Evolutionary conservation across 1,139 yeast genomes (phyloP).

Genomic region (Pichiaceae sp.): DNA sequence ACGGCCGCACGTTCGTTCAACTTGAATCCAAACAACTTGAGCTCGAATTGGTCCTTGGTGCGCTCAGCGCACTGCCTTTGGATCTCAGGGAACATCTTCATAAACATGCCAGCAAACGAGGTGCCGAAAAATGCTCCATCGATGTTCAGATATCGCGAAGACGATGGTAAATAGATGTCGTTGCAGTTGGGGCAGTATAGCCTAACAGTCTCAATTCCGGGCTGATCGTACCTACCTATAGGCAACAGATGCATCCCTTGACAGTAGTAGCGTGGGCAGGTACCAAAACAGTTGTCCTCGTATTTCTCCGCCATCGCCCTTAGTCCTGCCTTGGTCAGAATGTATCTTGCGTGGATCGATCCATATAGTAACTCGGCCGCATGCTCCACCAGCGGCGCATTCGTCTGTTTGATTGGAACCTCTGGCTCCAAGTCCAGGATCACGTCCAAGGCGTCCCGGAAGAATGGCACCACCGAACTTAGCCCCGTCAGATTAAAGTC

Average conservation of each 20-base stretch:
- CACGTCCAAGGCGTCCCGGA: conserved; percentile 85
- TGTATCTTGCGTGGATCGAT: conserved; percentile 85
- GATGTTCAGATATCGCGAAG: conserved; percentile 74
- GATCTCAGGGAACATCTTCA: conserved; percentile 83
- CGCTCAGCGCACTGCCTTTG: conserved; percentile 42
- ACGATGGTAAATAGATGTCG: conserved; percentile 81
- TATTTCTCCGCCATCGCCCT: conserved; percentile 95
- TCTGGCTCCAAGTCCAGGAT: conserved; percentile 85
- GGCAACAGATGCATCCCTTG: conserved; percentile 92
- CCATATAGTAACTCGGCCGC: conserved; percentile 91
- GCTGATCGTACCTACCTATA: conserved; percentile 82
- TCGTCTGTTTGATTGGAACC: conserved; percentile 47
- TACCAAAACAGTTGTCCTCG: conserved; percentile 82
- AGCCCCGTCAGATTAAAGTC: conserved; percentile 93
- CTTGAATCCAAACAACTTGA: conserved; percentile 82
- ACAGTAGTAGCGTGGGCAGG: conserved; percentile 85
- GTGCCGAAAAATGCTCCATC: conserved; percentile 98
- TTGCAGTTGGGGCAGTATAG: conserved; percentile 92
- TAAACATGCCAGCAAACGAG: conserved; percentile 85
- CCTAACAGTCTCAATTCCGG: conserved; percentile 87
- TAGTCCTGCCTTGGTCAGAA: conserved; percentile 82
- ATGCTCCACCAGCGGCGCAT: conserved; percentile 71
- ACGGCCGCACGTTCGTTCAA: conserved; percentile 65
- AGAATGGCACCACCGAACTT: conserved; percentile 77
- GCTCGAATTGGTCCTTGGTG: conserved; percentile 50